These are phyloP conservation scores for Ophiostoma himal-ulmi DNA, from an alignment of 2,329 filamentous ascomycete species.

Conservation along the genomic window DNA sequence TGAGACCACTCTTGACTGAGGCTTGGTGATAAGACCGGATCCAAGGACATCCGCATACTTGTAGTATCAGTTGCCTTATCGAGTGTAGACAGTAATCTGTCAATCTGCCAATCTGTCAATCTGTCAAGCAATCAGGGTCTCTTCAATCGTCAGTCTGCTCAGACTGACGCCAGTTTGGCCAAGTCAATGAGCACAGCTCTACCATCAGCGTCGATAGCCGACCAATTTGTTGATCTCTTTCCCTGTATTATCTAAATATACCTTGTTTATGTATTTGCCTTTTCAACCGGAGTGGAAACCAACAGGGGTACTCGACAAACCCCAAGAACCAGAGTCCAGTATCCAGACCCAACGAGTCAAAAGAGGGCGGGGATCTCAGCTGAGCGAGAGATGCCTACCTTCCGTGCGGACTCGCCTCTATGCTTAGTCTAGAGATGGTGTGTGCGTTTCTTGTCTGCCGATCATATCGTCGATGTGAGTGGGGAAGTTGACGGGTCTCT, in stretches of 20 bases:
- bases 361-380: conserved; percentile 6
- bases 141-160: no score
- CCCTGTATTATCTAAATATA: neutral
- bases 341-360: neutral
- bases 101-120: no score
- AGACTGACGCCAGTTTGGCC: no score
- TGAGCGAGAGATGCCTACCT: neutral
- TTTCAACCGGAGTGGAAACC: neutral
- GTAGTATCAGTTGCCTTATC: neutral
- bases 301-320: neutral
- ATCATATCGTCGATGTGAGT: conserved; percentile 6
- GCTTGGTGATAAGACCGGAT: neutral
- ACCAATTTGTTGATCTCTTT: neutral
- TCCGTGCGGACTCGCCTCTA: neutral
- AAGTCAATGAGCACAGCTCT: neutral
- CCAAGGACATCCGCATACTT: neutral
- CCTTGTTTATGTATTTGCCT: no score
- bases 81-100: no score
- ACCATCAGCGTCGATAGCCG: neutral
- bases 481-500: neutral
- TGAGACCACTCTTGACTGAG: neutral
- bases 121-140: no score
- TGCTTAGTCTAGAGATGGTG: neutral
- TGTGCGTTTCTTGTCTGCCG: conserved; percentile 8
- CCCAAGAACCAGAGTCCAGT: neutral